A percentile compares a stretch with the other conserved stretches of the same genome.
phyloP scores from a whole-genome alignment of 169 alveolate species.

The Plasmodium coatneyi region DNA sequence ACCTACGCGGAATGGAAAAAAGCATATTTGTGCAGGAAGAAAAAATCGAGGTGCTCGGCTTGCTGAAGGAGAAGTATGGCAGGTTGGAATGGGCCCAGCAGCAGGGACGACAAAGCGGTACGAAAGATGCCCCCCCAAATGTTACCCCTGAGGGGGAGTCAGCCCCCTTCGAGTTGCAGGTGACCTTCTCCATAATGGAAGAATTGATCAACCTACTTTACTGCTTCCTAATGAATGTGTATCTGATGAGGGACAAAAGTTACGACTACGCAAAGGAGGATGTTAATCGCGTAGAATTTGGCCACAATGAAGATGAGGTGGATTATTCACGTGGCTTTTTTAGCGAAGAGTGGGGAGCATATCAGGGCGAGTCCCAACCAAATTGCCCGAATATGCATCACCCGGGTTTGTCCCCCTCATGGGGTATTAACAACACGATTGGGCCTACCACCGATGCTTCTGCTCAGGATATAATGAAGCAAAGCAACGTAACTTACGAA shows the following conservation, averaged over 20 bases:
- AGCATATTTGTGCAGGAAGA: slow-evolving; percentile 57
- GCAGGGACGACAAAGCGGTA: background rate
- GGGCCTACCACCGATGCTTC: background rate
- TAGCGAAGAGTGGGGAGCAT: background rate
- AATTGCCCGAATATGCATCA: background rate
- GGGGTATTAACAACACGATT: background rate
- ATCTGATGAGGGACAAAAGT: slow-evolving; percentile 42
- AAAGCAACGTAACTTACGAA: slow-evolving; percentile 37
- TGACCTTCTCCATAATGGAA: slow-evolving; percentile 21
- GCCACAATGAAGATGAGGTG: slow-evolving; percentile 80
- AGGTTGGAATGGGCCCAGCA: slow-evolving; percentile 40
- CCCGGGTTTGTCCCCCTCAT: background rate
- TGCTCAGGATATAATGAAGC: background rate
- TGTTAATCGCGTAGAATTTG: slow-evolving; percentile 74
- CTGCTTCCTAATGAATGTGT: slow-evolving; percentile 64
- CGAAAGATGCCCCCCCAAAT: background rate
- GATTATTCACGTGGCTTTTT: background rate
- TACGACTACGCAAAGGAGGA: background rate
- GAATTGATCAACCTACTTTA: slow-evolving; percentile 42
- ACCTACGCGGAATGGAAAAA: slow-evolving; percentile 70
- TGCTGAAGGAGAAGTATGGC: slow-evolving; percentile 70
- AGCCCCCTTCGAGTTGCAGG: background rate
- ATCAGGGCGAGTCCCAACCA: background rate
- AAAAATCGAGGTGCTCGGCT: slow-evolving; percentile 54
- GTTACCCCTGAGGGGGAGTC: background rate